Base-by-base conservation (phyloP, 2,329 filamentous ascomycete genomes). In the Venturia oleaginea region DNA sequence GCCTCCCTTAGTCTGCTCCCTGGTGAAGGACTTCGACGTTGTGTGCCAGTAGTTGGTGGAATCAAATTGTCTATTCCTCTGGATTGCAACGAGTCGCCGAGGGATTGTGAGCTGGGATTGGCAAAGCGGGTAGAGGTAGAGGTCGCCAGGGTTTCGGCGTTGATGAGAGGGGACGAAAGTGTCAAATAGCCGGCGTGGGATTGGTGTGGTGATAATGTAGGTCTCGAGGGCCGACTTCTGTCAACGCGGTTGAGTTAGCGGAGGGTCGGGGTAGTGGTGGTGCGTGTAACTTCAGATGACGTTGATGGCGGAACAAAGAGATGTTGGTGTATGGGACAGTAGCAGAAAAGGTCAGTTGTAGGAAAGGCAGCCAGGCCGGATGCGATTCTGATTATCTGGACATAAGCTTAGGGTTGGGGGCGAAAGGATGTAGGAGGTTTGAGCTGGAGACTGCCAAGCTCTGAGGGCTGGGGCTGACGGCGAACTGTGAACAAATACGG, bases 1-100 rank as follows among this genome's bases (percentile, higher is more conserved):
- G 87, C 88, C 71, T 87, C 86, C 73, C 84, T 88, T 67, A 93
- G 79, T 71, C 86, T 90, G 71, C 86, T 84, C 62, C 83, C 85
- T 13, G 89, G 88, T 11, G 91, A 92, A 24, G 84, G 80, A 30
- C 85, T 85, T 66, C 88, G 83, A 68, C 82, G 82, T 67, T 78
- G 69, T 42, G 67, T 61, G 19, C 70, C 66, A 63, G 70, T 63
- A 15, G 51, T 34, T 51, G 71, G 61, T 27, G 65, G 27, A 10
- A 66, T 73, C 68, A 62, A 74, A 75, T 59, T 70, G 51, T 75
- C 67, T 72, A 73, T 67, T 61, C 68, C 51, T 38, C 13, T 57
- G 42, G 51, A 48, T 24, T 15, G 27, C 8, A 17, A 30, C 17
- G 59, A n/a, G 57, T 72, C 54, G 54, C 38, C 17, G 1, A 60